Conservation (phyloP, 768 basidiomycete genomes). For the Agrocybe praecox region DNA sequence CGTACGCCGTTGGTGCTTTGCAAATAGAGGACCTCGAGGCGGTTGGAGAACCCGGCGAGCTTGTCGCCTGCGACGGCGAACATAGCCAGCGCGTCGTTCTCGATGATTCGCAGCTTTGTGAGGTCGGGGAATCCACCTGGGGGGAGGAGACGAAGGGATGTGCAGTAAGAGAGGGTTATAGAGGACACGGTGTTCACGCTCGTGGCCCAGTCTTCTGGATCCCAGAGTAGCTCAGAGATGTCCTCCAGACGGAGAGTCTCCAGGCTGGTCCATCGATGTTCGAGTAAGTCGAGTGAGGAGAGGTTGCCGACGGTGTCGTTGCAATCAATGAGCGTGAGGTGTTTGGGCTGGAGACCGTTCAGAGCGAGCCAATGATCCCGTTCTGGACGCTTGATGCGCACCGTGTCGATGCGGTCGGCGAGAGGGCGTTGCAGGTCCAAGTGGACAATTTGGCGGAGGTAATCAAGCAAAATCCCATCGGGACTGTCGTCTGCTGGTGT, state of each 20-base stretch:
- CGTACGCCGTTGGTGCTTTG: constrained; percentile 11
- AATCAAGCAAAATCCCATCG: constrained; percentile 4
- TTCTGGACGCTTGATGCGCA: constrained; percentile 10
- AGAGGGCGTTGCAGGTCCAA: constrained; percentile 7
- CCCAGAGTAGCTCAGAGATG: constrained; percentile 6
- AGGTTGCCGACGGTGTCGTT: constrained; percentile 6
- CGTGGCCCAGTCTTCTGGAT: constrained; percentile 8
- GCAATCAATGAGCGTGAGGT: constrained; percentile 9
- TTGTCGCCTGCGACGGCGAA: constrained; percentile 8
- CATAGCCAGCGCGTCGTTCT: constrained; percentile 12
- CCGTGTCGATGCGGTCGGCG: constrained; percentile 14
- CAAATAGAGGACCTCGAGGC: constrained; percentile 10
- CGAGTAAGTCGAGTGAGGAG: constrained; percentile 6
- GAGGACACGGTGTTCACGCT: constrained; percentile 1
- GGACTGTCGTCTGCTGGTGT: constrained; percentile 4
- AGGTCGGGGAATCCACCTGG: constrained; percentile 6
- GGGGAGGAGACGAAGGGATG: constrained; percentile 2
- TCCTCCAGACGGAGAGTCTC: constrained; percentile 8
- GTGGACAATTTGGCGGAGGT: constrained; percentile 7
- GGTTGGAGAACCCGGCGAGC: constrained; percentile 8
- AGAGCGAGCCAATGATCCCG: constrained; percentile 13
- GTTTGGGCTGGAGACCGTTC: constrained; percentile 10
- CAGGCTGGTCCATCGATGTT: constrained; percentile 11
- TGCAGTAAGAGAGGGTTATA: constrained; percentile 6
- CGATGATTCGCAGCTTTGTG: constrained; percentile 12